These are phyloP conservation scores for Dioszegia hungarica DNA, from an alignment of 768 basidiomycete genomes.

Conservation along the genomic window DNA sequence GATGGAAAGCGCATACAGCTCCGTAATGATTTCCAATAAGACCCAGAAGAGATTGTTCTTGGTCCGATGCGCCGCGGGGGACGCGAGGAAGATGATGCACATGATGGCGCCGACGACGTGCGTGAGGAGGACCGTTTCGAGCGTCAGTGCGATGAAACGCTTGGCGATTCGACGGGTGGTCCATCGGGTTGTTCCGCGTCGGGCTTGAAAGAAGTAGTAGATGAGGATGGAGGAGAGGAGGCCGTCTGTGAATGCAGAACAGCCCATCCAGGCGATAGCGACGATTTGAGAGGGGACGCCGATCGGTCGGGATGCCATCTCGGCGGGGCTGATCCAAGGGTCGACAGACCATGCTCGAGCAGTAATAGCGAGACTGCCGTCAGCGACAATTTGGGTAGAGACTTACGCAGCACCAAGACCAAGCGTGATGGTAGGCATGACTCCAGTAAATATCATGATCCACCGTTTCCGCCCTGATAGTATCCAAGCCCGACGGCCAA, in stretches of 20 bases:
- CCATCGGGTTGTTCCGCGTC: slow-evolving; percentile 6
- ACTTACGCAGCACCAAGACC: slow-evolving; percentile 38
- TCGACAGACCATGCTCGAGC: slow-evolving; percentile 34
- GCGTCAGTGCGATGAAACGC: slow-evolving; percentile 32
- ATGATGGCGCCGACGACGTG: slow-evolving; percentile 37
- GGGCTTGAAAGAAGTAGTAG: slow-evolving; percentile 23
- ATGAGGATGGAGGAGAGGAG: slow-evolving; percentile 29
- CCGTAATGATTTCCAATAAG: slow-evolving; percentile 37
- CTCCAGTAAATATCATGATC: slow-evolving; percentile 19
- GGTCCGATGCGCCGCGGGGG: slow-evolving; percentile 29
- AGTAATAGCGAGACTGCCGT: slow-evolving; percentile 37
- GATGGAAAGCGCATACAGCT: slow-evolving; percentile 38
- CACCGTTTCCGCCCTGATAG: slow-evolving; percentile 28
- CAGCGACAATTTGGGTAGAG: not conserved
- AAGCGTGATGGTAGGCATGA: slow-evolving; percentile 27
- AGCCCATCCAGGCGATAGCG: slow-evolving; percentile 44
- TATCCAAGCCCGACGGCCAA: slow-evolving; percentile 36
- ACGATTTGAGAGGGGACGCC: slow-evolving; percentile 38
- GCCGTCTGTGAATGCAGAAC: slow-evolving; percentile 39
- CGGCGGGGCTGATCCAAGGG: slow-evolving; percentile 26
- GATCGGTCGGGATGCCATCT: slow-evolving; percentile 22
- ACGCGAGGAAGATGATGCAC: slow-evolving; percentile 42
- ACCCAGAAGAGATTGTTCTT: slow-evolving; percentile 39
- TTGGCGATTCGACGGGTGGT: slow-evolving; percentile 17
- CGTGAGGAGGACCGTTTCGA: slow-evolving; percentile 43